Conservation (phyloP, 345 rosid species). For the Eucalyptus urophylla region DNA sequence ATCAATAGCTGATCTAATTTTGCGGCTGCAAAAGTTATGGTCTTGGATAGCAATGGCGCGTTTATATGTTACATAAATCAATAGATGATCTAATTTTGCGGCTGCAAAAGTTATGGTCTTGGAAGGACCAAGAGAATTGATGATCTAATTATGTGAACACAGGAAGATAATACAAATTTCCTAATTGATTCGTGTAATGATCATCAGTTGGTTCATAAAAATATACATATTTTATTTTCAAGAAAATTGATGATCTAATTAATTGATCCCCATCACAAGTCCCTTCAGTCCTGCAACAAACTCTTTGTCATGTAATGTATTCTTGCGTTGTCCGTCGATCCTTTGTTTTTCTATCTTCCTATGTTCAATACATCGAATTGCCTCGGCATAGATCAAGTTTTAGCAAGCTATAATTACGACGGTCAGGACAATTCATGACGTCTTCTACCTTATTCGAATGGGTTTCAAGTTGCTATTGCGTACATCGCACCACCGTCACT, state of each 20-base stretch:
- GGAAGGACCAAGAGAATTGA: neutral
- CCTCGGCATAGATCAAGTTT: constrained; percentile 40
- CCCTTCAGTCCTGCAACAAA: constrained; percentile 66
- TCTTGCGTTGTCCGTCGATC: constrained; percentile 67
- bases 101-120: neutral
- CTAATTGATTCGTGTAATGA: neutral
- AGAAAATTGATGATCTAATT: neutral
- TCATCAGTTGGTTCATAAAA: neutral
- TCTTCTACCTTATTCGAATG: constrained; percentile 54
- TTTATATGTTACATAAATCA: no score
- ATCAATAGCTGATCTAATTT: no score
- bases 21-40: no score
- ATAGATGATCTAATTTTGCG: no score
- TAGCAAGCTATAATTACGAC: constrained; percentile 55
- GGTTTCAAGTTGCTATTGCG: constrained; percentile 69
- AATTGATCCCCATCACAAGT: constrained; percentile 69
- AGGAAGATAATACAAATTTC: neutral
- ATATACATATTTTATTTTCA: neutral
- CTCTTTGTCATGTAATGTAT: constrained; percentile 64
- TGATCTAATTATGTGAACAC: neutral
- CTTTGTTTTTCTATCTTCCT: constrained; percentile 71
- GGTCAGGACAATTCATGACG: constrained; percentile 42
- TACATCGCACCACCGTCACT: constrained; percentile 78
- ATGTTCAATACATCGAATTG: constrained; percentile 38
- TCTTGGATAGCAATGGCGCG: no score